Percentiles rank a stretch among this genome's conserved stretches.
These are phyloP conservation scores for Monilinia laxa DNA, from an alignment of 2,329 filamentous ascomycete species.

Conservation along the genomic window DNA sequence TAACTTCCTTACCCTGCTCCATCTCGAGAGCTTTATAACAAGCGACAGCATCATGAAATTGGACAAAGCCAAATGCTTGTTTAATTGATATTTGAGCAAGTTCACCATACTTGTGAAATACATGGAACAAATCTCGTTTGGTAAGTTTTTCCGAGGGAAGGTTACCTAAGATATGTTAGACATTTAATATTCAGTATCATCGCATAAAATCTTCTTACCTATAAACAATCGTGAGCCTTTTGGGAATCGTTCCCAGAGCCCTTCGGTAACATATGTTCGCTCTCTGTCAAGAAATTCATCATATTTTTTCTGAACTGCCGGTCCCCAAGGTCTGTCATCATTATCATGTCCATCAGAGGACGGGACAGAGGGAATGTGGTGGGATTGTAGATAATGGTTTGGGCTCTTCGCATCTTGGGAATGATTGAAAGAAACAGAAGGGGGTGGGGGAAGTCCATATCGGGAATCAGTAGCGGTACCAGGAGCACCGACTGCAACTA, in stretches of 20 bases:
- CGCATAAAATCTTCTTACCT: slow-evolving; percentile 52
- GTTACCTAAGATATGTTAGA: slow-evolving; percentile 61
- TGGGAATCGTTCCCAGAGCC: slow-evolving; percentile 79
- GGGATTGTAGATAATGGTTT: slow-evolving; percentile 31
- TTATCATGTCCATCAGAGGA: slow-evolving; percentile 37
- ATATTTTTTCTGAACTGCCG: slow-evolving; percentile 64
- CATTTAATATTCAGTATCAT: slow-evolving; percentile 32
- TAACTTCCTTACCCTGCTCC: slow-evolving; percentile 77
- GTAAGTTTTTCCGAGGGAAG: slow-evolving; percentile 89
- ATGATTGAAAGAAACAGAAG: slow-evolving; percentile 37
- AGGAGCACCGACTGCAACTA: slow-evolving; percentile 40
- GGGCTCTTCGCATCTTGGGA: slow-evolving; percentile 31
- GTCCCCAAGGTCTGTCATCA: slow-evolving; percentile 40
- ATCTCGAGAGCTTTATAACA: slow-evolving; percentile 72
- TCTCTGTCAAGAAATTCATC: slow-evolving; percentile 73
- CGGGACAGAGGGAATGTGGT: slow-evolving; percentile 30
- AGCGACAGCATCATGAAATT: slow-evolving; percentile 76
- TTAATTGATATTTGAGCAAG: slow-evolving; percentile 95
- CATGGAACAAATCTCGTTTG: slow-evolving; percentile 88
- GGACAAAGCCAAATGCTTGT: slow-evolving; percentile 94
- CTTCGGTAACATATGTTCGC: slow-evolving; percentile 71
- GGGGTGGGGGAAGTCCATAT: slow-evolving; percentile 40
- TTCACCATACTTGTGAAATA: slow-evolving; percentile 81
- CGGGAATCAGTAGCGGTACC: slow-evolving; percentile 40
- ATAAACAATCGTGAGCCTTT: slow-evolving; percentile 77